Evolutionary conservation across 1,284 basidiomycete species (phyloP), one percentile per base, ranked within the genome.

Genomic region (Ustilago lituana): DNA sequence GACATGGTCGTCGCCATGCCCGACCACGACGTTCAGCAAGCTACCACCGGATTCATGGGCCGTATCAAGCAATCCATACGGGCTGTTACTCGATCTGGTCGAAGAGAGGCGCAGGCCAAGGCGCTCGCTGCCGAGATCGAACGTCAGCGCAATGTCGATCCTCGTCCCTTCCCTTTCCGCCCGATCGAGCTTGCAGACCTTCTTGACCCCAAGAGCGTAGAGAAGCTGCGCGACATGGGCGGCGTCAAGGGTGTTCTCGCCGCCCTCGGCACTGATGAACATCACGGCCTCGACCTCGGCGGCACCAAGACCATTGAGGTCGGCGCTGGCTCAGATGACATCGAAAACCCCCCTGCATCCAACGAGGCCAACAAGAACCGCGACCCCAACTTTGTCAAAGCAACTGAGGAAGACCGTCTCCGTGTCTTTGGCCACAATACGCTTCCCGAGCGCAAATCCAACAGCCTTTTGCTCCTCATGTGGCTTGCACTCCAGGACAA

Each of bases 401-500:
- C 75, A 5, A 57, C 63, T 24, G 46, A 70, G 7, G 59, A 73
- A 15, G 67, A 78, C 40, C 68, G 81, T 15, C 46, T 65, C 23
- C 59, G 72, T 14, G 74, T 97, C 0, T 98, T 90, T 78, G 95
- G 95, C 33, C 84, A 86, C 62, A 98, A 98, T 79, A 81, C 90
- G 24, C 85, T 98, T 1, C 95, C 95, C 1, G 84, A 84, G 5
- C 88, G 92, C 36, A 86, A 88, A 56, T 88, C 87, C 70, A 98
- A 96, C 84, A 88, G 87, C 24, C 85, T 98, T 17, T 85, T 93
- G 39, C 85, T 87, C 68, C 86, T 98, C 36, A 97, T 97, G 92
- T 96, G 91, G 91, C 84, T 91, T 31, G 94, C 95, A 2, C 85
- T 97, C 79, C 92, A 95, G 84, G 95, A 98, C 84, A 97, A 94